phyloP scores from a whole-genome alignment of 257 asterid genomes.

The Gardenia jasminoides region DNA sequence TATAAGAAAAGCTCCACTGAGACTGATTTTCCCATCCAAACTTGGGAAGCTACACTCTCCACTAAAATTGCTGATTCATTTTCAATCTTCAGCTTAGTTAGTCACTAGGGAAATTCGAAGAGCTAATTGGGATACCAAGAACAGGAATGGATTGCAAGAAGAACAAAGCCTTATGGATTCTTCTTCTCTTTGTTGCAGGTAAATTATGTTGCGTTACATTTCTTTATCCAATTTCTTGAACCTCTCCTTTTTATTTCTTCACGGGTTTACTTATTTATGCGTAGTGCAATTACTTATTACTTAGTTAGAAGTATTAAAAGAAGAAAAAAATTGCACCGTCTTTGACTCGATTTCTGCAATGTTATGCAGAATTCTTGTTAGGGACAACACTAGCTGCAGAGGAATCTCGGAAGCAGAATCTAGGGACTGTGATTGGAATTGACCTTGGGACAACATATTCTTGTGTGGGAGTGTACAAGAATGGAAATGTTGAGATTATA shows the following conservation, averaged over 20 bases:
- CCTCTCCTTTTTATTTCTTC: not conserved
- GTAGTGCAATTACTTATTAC: too few relatives aligned
- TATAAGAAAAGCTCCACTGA: not conserved
- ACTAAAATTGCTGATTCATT: not conserved
- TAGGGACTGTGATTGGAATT: slow-evolving; percentile 15
- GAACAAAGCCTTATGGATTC: slow-evolving; percentile 1
- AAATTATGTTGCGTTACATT: slow-evolving; percentile 3
- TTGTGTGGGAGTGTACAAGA: slow-evolving; percentile 16
- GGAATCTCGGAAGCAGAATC: slow-evolving; percentile 12
- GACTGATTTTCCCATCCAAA: not conserved
- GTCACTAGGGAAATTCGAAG: too few relatives aligned
- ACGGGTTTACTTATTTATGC: too few relatives aligned
- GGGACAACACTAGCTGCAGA: slow-evolving; percentile 10
- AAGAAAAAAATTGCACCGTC: too few relatives aligned
- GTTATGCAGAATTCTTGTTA: not conserved
- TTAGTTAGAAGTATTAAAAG: too few relatives aligned
- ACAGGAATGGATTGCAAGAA: not conserved
- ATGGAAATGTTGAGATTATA: slow-evolving; percentile 18
- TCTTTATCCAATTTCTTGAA: not conserved
- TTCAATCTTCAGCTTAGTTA: too few relatives aligned
- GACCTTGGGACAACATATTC: slow-evolving; percentile 20
- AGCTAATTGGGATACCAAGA: not conserved
- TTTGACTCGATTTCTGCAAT: not conserved
- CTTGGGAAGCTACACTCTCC: too few relatives aligned
- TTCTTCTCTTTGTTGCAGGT: slow-evolving; percentile 12